Evolutionary conservation across 2,329 filamentous ascomycete species (phyloP), one percentile per base, ranked within the genome.

Genomic region (Fusarium sulawesiense): DNA sequence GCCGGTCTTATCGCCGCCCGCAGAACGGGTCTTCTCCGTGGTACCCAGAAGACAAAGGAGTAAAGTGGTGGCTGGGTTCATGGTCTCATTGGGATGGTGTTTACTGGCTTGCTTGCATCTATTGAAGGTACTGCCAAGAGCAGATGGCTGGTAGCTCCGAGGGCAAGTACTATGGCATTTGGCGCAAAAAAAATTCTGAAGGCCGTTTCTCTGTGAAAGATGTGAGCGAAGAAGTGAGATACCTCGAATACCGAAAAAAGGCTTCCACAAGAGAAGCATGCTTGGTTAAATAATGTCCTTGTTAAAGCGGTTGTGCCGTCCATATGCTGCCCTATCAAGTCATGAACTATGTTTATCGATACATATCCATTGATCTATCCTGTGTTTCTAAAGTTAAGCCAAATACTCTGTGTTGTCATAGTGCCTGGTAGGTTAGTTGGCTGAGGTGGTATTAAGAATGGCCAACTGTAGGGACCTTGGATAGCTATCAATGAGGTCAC

Each of bases 21-120:
- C 86, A 93, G 97, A 90, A 99, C 96, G 85, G 96, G 96, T 98
- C 91, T 99, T 87, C 91, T 99, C 83, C 95, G 96, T 88, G 96
- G 96, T 97, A 98, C 96, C 83, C 96, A 99, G 89, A 99, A 99
- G 93, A 93, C 90, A 83, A 99, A 99, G 93, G 97, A 99, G 78
- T 95, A 94, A 87, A 79, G 76, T 73, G 77, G 75, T 77, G 77
- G 76, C 77, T 79, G 75, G 82, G 84, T 66, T 85, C 81, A 84
- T 84, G 85, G 84, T 85, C 82, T 83, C 83, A 84, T 83, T 85
- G 85, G 86, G 85, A 87, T 87, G 88, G 88, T 89, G 88, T 90
- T 89, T 85, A 85, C 83, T 85, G 80, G 80, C 79, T 81, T 81
- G 85, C 84, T 87, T 88, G 85, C 86, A 88, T 86, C 86, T 84